Base-by-base conservation (phyloP, 768 basidiomycete species). In the Boletus rubescentipes region DNA sequence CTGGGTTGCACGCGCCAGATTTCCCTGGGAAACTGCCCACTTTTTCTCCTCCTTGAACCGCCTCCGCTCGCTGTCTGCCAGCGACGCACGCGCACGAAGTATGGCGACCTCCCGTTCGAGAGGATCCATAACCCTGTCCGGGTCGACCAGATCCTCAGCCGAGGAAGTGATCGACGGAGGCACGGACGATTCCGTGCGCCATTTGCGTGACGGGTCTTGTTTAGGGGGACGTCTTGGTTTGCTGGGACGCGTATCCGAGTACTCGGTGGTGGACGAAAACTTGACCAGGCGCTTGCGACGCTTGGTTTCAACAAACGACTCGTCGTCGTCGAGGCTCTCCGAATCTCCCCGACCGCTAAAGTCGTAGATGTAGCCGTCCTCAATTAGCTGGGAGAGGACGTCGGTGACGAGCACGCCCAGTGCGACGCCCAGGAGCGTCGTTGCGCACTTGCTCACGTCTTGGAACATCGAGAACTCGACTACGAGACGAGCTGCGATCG, bases 31-130 rank as follows among this genome's bases (percentile, higher is more conserved):
- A 36, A 86, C 66, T 1, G 91, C 91, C 91, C 91, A 93, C 67
- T 91, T 90, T 59, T 83, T 79, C 71, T 93, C 91, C 71, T 93
- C 91, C 74, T 85, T 89, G 73, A 84, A 89, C 50, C 89, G 79
- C 37, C 91, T 79, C 18, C 88, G 81, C 70, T 93, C 90, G 55
- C 84, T 90, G 61, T 91, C 91, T 23, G 91, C 91, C 53, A 91
- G 71, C 18, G 88, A 85, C 9, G 91, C 91, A 26, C 88, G 81
- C 43, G 89, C 84, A 44, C 89, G 80, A 20, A 93, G 77, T 14
- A 81, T 75, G 31, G 86, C 85, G n/a, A 91, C 79, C 62, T 91
- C 87, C 30, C 87, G 82, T 62, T 91, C 87, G 32, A 82, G 71
- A 8, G 85, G 84, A 20, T 83, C 79, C 78, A 88, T 78, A 30